Percentiles rank a stretch among this genome's conserved stretches.
Conservation (phyloP, 2,329 filamentous ascomycete species). For the Cucurbitaria berberidis region DNA sequence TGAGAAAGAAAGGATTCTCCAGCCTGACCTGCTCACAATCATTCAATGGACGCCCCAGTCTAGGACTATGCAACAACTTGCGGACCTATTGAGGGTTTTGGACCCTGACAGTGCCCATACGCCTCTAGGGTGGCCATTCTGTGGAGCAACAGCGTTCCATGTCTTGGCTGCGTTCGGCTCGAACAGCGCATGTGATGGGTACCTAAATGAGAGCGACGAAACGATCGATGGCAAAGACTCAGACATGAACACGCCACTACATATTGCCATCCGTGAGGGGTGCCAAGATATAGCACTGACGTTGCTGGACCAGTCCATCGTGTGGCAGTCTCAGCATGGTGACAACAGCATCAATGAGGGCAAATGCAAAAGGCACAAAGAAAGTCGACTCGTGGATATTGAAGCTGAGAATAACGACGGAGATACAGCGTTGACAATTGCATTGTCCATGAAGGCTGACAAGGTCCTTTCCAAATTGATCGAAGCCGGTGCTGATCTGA, state of each 20-base stretch:
- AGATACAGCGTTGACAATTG: constrained; percentile 15
- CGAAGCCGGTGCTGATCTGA: constrained; percentile 5
- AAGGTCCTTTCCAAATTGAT: constrained; percentile 8
- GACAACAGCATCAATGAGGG: background rate
- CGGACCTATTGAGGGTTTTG: constrained; percentile 7
- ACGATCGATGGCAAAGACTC: constrained; percentile 10
- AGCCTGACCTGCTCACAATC: constrained; percentile 12
- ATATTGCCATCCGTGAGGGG: constrained; percentile 12
- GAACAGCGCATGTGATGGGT: constrained; percentile 8
- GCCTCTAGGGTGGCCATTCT: constrained; percentile 15
- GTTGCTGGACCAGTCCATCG: constrained; percentile 1
- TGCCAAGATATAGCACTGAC: constrained; percentile 14
- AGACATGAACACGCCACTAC: constrained; percentile 13
- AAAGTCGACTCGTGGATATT: constrained; percentile 1
- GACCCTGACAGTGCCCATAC: constrained; percentile 10
- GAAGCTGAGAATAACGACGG: constrained; percentile 10
- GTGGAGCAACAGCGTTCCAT: constrained; percentile 13
- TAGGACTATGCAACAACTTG: constrained; percentile 6
- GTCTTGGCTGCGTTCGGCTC: constrained; percentile 11
- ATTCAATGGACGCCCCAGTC: constrained; percentile 10
- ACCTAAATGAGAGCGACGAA: background rate
- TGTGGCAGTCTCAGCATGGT: background rate
- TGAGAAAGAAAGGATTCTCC: constrained; percentile 9
- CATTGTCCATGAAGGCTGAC: constrained; percentile 1
- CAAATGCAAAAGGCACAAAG: background rate